A percentile compares a stretch with the other conserved stretches of the same genome.
These are phyloP conservation scores for Ceratocystis cubensis DNA, from an alignment of 2,329 filamentous ascomycete species.

Conservation along the genomic window DNA sequence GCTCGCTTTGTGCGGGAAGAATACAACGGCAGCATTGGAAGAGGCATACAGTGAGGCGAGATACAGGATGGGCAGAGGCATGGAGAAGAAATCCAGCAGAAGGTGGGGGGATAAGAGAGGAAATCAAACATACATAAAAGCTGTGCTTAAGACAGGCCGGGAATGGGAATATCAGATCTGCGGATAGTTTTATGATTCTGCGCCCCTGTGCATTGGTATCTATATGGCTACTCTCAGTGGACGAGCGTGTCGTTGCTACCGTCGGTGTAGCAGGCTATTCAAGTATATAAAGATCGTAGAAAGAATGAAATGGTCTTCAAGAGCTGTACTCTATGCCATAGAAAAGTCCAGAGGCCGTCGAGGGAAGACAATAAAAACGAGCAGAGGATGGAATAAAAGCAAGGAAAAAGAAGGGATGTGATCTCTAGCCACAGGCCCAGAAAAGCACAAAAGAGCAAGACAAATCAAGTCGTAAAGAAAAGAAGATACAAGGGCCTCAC, in stretches of 20 bases:
- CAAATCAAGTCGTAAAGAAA: constrained; percentile 8
- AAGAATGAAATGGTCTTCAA: background rate
- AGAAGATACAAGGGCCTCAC: constrained; percentile 3
- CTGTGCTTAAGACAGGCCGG: too few relatives aligned
- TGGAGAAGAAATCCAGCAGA: too few relatives aligned
- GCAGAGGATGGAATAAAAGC: background rate
- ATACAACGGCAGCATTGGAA: background rate
- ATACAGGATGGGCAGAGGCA: too few relatives aligned
- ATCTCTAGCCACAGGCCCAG: constrained; percentile 10
- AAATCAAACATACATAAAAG: too few relatives aligned
- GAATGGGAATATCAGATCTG: background rate
- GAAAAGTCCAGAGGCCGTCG: background rate
- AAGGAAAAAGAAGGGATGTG: background rate
- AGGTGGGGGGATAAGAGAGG: too few relatives aligned
- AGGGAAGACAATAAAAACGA: background rate
- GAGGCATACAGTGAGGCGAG: too few relatives aligned
- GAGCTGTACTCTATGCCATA: background rate
- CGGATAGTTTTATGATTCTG: background rate
- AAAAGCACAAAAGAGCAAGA: constrained; percentile 4
- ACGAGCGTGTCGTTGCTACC: too few relatives aligned
- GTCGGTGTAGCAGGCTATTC: too few relatives aligned
- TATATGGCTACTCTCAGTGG: background rate
- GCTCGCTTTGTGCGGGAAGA: background rate
- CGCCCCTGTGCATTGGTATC: background rate
- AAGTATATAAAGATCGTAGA: background rate